Base-by-base conservation (phyloP, 129 eudicot species). In the Calendula officinalis region DNA sequence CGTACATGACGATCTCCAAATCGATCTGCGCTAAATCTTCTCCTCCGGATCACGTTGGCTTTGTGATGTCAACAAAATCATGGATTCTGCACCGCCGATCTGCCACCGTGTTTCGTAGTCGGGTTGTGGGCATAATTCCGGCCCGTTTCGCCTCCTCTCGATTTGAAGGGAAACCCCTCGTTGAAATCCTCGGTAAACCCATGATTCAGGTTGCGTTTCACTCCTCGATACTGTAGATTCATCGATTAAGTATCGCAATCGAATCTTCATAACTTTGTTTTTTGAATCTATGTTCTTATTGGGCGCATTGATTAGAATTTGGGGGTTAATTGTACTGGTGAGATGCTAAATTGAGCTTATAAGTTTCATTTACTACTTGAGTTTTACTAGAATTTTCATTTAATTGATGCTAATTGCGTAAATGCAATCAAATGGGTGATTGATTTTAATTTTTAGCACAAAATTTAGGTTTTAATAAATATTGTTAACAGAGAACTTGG, bases 111-210 rank as follows among this genome's bases (percentile, higher is more conserved):
- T 92, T 85, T 58, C 83, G 99, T 61, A 81, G 89, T 60, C 96
- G 99, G 13, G 99, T 92, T 8, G 73, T 92, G 22, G 96, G 99
- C 9, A 88, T 94, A 10, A 94, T 94, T 52, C 99, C 99, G 14
- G 97, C 97, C 47, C 85, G 99, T 2, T 88, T 74, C 43, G 95
- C 96, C 64, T 94, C 96, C 41, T 78, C 95, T 16, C 91, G 99
- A 0, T 92, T 92, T 46, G 78, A 78, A 14, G 96, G 99, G 63
- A 92, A 92, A 68, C 95, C 99, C 47, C 95, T 92, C 32, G 87
- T 88, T 39, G 66, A 88, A 16, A 92, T 92, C 72, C 99, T 85
- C 54, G 96, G 96, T 63, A 92, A 92, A 80, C 96, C 96, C 62
- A 92, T 92, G 99, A 92, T 92, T 81, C 99, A 92, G 89, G 96